A percentile compares a stretch with the other conserved stretches of the same genome.
These are phyloP conservation scores for Discostella stelligera DNA, from an alignment of 352 stramenopile species.

Conservation along the genomic window DNA sequence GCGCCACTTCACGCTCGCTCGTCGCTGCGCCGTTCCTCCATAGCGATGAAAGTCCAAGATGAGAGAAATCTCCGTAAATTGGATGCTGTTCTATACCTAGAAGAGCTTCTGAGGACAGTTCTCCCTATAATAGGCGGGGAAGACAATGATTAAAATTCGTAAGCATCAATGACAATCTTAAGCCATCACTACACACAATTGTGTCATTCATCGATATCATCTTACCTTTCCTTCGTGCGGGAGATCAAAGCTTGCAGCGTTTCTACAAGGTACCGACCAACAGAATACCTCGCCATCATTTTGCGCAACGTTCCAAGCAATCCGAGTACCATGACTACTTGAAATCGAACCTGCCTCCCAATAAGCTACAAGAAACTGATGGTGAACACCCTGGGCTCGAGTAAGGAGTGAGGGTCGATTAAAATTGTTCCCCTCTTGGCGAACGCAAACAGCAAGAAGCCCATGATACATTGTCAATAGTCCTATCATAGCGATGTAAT, in stretches of 20 bases:
- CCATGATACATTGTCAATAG: conserved; percentile 44
- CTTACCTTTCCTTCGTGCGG: conserved; percentile 10
- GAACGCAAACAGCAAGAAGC: conserved; percentile 32
- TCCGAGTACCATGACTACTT: conserved; percentile 18
- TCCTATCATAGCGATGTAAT: conserved; percentile 31
- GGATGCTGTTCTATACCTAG: conserved; percentile 30
- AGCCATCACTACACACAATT: too few species aligned
- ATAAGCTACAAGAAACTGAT: conserved; percentile 34
- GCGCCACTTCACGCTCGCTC: conserved; percentile 46
- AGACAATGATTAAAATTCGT: not conserved
- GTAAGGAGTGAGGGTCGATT: conserved; percentile 25
- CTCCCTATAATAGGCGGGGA: not conserved
- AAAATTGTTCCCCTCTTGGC: conserved; percentile 22
- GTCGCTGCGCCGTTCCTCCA: conserved; percentile 48
- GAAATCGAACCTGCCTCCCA: conserved; percentile 27
- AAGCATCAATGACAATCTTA: not conserved
- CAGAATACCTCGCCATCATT: conserved; percentile 47
- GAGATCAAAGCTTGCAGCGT: not conserved
- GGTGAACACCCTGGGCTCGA: not conserved
- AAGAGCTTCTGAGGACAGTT: conserved; percentile 1
- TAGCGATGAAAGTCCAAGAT: conserved; percentile 37
- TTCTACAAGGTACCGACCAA: conserved; percentile 45
- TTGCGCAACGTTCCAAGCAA: conserved; percentile 45
- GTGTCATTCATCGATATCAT: not conserved
- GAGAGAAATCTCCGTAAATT: conserved; percentile 33